Percentiles rank a stretch among this genome's conserved stretches.
phyloP scores from a whole-genome alignment of 768 basidiomycete genomes.

The Psilocybe subaeruginosa region DNA sequence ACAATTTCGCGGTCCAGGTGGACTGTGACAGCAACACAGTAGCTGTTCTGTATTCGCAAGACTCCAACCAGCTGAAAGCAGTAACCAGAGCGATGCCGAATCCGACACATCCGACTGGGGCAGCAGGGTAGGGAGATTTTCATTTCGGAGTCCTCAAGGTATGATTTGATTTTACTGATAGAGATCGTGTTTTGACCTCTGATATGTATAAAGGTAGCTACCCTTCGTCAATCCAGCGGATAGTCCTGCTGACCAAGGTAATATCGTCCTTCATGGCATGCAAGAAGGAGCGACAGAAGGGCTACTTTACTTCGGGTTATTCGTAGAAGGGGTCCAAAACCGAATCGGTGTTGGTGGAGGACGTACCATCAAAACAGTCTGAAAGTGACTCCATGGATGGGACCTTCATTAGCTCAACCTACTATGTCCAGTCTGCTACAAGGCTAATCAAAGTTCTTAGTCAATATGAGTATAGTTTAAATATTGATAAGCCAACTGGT shows the following conservation, averaged over 20 bases:
- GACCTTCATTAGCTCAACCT: no score
- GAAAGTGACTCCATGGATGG: neutral
- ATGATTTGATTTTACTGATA: neutral
- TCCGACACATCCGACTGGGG: conserved; percentile 37
- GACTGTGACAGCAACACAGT: conserved; percentile 57
- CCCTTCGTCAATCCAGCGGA: conserved; percentile 57
- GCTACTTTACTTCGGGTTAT: conserved; percentile 59
- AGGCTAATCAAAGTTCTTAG: no score
- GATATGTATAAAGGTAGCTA: conserved; percentile 35
- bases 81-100: conserved; percentile 49
- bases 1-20: conserved; percentile 62
- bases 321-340: conserved; percentile 46
- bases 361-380: conserved; percentile 7
- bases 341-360: conserved; percentile 40
- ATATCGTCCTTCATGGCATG: conserved; percentile 61
- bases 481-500: no score
- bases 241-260: conserved; percentile 45
- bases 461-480: no score
- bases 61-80: conserved; percentile 36
- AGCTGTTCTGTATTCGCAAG: conserved; percentile 52
- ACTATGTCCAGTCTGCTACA: no score
- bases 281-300: conserved; percentile 62
- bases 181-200: neutral
- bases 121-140: conserved; percentile 59
- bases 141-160: conserved; percentile 67